Conservation (phyloP, 352 stramenopile species). For the Phytopythium vexans region DNA sequence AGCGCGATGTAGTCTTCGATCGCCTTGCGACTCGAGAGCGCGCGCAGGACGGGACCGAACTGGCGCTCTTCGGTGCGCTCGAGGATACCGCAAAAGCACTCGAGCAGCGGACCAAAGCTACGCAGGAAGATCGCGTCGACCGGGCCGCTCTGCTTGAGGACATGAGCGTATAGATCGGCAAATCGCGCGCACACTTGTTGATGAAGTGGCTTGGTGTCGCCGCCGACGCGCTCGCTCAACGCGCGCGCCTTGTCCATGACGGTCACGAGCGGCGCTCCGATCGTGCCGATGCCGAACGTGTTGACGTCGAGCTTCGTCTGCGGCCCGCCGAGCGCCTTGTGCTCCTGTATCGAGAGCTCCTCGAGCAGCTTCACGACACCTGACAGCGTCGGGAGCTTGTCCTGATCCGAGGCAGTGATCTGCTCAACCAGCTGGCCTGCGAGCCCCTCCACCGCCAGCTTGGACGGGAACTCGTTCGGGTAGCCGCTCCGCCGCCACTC, state of each 20-base stretch:
- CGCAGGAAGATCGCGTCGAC: slow-evolving; percentile 8
- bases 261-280: slow-evolving; percentile 3
- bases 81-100: slow-evolving; percentile 7
- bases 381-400: not conserved
- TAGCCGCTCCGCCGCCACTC: slow-evolving; percentile 6
- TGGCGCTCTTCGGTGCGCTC: slow-evolving; percentile 3
- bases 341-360: slow-evolving; percentile 6
- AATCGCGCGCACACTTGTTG: slow-evolving; percentile 5
- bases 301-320: slow-evolving; percentile 4
- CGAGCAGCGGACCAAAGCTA: slow-evolving; percentile 6
- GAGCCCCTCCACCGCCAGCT: slow-evolving; percentile 3
- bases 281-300: slow-evolving; percentile 5
- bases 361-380: slow-evolving; percentile 2
- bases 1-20: slow-evolving; percentile 8
- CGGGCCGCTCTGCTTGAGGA: slow-evolving; percentile 1
- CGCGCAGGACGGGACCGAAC: slow-evolving; percentile 2
- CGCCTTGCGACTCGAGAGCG: slow-evolving; percentile 6
- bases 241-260: slow-evolving; percentile 7
- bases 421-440: slow-evolving; percentile 1
- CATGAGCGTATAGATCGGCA: slow-evolving; percentile 6
- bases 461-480: slow-evolving; percentile 6
- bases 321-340: slow-evolving; percentile 2
- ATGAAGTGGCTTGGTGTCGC: slow-evolving; percentile 4
- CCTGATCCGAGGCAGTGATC: not conserved
- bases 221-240: slow-evolving; percentile 4